phyloP scores from a whole-genome alignment of 2,329 filamentous ascomycete species.

The Colletotrichum euphorbiae region DNA sequence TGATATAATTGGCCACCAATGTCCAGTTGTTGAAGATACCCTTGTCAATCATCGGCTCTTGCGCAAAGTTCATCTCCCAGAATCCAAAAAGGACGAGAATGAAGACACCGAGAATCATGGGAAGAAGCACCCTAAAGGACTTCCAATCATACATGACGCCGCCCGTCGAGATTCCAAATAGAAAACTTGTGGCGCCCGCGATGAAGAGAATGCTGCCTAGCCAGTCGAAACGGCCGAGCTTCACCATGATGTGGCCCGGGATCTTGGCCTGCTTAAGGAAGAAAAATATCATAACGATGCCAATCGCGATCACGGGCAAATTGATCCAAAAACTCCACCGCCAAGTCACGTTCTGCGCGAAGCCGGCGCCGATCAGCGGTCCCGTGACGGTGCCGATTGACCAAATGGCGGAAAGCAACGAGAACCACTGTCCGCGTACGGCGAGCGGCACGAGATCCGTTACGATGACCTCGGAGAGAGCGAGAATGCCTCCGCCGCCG shows the following conservation, averaged over 20 bases:
- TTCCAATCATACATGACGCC: constrained; percentile 74
- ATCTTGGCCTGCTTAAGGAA: constrained; percentile 55
- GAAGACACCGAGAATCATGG: constrained; percentile 65
- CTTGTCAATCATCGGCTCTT: constrained; percentile 61
- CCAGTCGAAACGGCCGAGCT: constrained; percentile 68
- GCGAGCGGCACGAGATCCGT: constrained; percentile 59
- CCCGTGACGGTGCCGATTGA: constrained; percentile 66
- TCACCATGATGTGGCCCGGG: constrained; percentile 39
- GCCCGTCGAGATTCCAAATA: constrained; percentile 73
- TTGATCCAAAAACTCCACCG: constrained; percentile 76
- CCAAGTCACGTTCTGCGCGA: constrained; percentile 65
- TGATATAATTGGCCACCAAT: constrained; percentile 60
- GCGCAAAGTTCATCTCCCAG: constrained; percentile 64
- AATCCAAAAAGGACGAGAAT: constrained; percentile 64
- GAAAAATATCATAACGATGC: constrained; percentile 57
- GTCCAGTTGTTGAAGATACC: constrained; percentile 61
- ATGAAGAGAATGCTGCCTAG: constrained; percentile 71
- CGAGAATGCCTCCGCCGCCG: constrained; percentile 62
- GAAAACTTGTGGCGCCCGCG: constrained; percentile 66
- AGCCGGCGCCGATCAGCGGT: constrained; percentile 64
- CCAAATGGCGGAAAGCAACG: constrained; percentile 59
- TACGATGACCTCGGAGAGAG: constrained; percentile 58
- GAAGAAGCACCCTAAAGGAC: constrained; percentile 71
- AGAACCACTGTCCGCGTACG: constrained; percentile 55
- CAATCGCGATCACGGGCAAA: constrained; percentile 66